Evolutionary conservation across 108 stramenopile genomes (phyloP).

Genomic region (Epithemia pelagica): DNA sequence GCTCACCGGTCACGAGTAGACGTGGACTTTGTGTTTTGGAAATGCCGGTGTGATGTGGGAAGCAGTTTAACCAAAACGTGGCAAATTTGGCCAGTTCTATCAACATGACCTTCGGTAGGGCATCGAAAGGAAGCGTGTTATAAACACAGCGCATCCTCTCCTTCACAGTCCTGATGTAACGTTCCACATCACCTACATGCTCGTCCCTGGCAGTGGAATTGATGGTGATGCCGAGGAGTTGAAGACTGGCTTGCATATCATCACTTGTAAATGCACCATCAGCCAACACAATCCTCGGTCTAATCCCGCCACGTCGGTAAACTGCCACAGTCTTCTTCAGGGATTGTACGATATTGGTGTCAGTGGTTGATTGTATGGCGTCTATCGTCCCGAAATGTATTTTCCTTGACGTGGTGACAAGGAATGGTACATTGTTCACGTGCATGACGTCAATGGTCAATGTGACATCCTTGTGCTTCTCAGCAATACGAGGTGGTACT

Average conservation of each 20-base stretch:
- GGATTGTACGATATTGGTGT: no score
- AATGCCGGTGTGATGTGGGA: constrained; percentile 9
- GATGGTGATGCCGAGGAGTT: background rate
- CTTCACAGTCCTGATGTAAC: constrained; percentile 27
- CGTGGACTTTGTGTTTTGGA: constrained; percentile 11
- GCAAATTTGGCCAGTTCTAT: constrained; percentile 12
- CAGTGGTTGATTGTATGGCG: constrained; percentile 1
- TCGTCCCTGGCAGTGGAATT: constrained; percentile 23
- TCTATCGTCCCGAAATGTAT: constrained; percentile 26
- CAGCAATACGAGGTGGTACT: no score
- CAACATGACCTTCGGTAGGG: constrained; percentile 12
- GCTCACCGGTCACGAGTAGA: constrained; percentile 6
- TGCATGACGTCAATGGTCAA: constrained; percentile 32
- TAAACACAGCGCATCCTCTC: constrained; percentile 16
- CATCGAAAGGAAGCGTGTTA: constrained; percentile 16
- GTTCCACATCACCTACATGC: constrained; percentile 44
- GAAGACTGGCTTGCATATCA: background rate
- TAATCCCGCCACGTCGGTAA: background rate
- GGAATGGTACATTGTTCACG: constrained; percentile 35
- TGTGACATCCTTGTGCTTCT: constrained; percentile 15
- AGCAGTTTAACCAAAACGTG: constrained; percentile 23
- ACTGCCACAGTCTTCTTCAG: no score
- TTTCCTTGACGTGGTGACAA: constrained; percentile 22
- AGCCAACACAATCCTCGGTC: background rate
- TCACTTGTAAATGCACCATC: background rate